Evolutionary conservation across 148 eudicot genomes (phyloP).

Genomic region (Persicaria maculosa): DNA sequence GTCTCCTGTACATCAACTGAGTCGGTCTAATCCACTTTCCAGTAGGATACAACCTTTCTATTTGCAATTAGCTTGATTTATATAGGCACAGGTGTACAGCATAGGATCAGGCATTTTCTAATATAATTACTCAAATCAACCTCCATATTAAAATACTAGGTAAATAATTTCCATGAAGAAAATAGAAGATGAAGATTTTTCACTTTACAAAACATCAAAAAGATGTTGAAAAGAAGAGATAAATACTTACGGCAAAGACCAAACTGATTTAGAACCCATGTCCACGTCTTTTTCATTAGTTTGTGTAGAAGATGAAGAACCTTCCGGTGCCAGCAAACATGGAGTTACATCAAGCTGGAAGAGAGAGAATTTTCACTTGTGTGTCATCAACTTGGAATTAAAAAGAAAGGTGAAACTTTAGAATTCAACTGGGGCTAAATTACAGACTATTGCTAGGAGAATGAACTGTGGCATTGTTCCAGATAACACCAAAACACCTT

Average conservation of each 20-base stretch:
- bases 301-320: constrained; percentile 23
- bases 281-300: constrained; percentile 26
- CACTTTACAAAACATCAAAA: background rate
- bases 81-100: background rate
- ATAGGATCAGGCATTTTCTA: background rate
- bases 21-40: too few species aligned
- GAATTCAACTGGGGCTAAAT: background rate
- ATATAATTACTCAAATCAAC: background rate
- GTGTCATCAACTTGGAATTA: background rate
- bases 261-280: constrained; percentile 50
- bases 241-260: constrained; percentile 84
- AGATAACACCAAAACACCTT: background rate
- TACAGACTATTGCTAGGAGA: background rate
- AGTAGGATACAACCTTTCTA: background rate
- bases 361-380: constrained; percentile 17
- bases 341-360: constrained; percentile 82
- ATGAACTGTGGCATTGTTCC: background rate
- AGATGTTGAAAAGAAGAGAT: background rate
- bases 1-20: background rate
- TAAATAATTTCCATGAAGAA: background rate
- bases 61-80: background rate
- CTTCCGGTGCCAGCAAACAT: constrained; percentile 64
- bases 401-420: background rate
- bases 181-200: background rate
- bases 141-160: background rate